A percentile compares a stretch with the other conserved stretches of the same genome.
Evolutionary conservation across 352 stramenopile species (phyloP).

Genomic region (Phytophthora ohioensis): DNA sequence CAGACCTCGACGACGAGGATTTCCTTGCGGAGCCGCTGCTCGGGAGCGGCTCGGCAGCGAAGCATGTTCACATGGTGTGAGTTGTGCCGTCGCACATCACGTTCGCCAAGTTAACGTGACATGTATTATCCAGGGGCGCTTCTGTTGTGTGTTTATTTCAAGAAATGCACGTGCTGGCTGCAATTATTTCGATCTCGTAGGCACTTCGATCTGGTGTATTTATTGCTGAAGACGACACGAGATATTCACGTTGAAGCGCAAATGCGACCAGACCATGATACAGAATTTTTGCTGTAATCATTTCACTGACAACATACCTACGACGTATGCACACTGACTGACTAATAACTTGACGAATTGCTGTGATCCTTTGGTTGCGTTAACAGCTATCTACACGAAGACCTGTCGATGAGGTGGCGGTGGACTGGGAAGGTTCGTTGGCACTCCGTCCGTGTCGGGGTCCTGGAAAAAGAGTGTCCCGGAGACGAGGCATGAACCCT

Average conservation of each 20-base stretch:
- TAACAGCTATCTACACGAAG: constrained; percentile 23
- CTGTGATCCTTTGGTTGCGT: not conserved
- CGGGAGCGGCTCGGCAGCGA: constrained; percentile 19
- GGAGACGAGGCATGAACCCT: constrained; percentile 26
- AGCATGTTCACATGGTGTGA: constrained; percentile 22
- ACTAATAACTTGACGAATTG: not conserved
- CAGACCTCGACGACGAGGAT: constrained; percentile 27
- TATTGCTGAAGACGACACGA: too few species aligned
- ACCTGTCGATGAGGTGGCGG: constrained; percentile 38
- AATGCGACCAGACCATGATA: too few species aligned
- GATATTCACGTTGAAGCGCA: too few species aligned
- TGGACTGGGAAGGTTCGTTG: constrained; percentile 33
- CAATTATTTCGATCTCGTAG: too few species aligned
- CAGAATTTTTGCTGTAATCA: too few species aligned
- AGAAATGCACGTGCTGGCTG: constrained; percentile 4
- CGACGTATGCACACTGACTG: not conserved
- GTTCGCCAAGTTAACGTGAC: not conserved
- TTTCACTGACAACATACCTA: too few species aligned
- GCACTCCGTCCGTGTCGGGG: constrained; percentile 27
- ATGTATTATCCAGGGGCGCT: not conserved
- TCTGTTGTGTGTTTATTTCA: constrained; percentile 17
- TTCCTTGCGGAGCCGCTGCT: constrained; percentile 66
- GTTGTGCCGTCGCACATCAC: not conserved
- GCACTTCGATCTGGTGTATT: too few species aligned
- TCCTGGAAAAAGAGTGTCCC: constrained; percentile 40